Evolutionary conservation across 1,139 yeast species (phyloP), one percentile per base, ranked within the genome.

Genomic region (Protomyces arabidopsidicola): DNA sequence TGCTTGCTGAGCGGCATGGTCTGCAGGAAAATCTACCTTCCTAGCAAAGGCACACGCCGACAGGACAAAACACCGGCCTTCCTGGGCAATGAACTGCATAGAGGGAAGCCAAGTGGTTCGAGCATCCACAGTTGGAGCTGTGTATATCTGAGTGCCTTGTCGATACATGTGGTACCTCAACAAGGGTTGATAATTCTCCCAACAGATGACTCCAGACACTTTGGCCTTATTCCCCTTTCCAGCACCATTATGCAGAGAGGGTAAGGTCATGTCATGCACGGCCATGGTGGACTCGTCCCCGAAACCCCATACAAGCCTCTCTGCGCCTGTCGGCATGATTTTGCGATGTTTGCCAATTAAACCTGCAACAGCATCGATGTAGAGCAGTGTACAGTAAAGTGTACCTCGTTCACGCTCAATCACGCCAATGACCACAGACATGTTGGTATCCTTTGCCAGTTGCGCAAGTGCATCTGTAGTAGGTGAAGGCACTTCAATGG

Each of bases 241-340:
- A 8, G 27, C 38, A 38, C 31, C 52, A 12, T 36, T 24, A 14
- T 35, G 22, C 31, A 27, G 9, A 27, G 31, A 27, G 8, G 31
- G 31, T n/a, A 55, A 27, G 9, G 58, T 24, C 31, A 55, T 5
- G n/a, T 55, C 35, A 9, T 55, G 60, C 16, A 53, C 60, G 22
- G 45, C 48, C 24, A 55, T 55, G 45, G 60, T 55, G 1, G 60
- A 22, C 20, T 53, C 52, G 50, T 57, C 61, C n/a, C 61, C 61
- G 3, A 34, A 51, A 2, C 61, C 61, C 61, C 61, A 57, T 6
- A 57, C 39, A 10, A 57, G 36, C 18, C 61, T 45, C 14, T 57
- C 61, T 4, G 55, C 35, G 6, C 55, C 61, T 4, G 61, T 57
- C 16, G 61, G 61, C 55, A 57, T 50, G 22, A 57, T 55, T 50